Evolutionary conservation across 2,329 filamentous ascomycete species (phyloP), one percentile per base, ranked within the genome.

Genomic region (Penicillium crustosum): DNA sequence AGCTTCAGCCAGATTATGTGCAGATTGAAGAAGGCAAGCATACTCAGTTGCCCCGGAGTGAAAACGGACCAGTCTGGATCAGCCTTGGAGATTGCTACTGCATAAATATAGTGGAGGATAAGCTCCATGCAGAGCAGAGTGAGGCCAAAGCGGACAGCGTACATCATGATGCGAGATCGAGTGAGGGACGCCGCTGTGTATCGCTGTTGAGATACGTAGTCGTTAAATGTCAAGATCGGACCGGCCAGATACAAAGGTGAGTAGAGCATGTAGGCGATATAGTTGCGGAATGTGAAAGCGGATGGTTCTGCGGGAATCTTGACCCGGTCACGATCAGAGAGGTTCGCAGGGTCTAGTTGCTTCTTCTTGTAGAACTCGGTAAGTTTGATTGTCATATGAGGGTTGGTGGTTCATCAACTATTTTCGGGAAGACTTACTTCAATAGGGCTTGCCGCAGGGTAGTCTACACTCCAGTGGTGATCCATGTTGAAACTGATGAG

Each of bases 1-100:
- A 99, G 86, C 74, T 99, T 99, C 47, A 99, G 83, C 95, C 95
- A 99, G 74, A 99, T 95, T 71, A 97, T 86, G 77, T 96, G 91
- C 13, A 99, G 86, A 75, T 97, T 97, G 81, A 97, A 95, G 79
- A 89, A 97, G 38, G 91, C 94, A 13, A 99, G 83, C 79, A 99
- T 87, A 70, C 86, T 89, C 43, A 99, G 85, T 73, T 99, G 91
- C 44, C 90, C 88, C 0, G 94, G 88, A 0, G 91, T 90, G 78
- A 97, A 97, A 25, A 86, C 79, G 29, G 81, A 81, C 94, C 94
- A 99, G 61, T 87, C 81, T 0, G 93, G 92, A 21, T 83, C 81
- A 2, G 88, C 83, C 71, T 95, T 90, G 69, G 89, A 89, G 68
- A 99, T 97, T 59, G 94, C 94, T 49, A 95, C 89, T 58, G 93